phyloP scores from a whole-genome alignment of 306 rosid genomes.

The Casuarina cunninghamiana region DNA sequence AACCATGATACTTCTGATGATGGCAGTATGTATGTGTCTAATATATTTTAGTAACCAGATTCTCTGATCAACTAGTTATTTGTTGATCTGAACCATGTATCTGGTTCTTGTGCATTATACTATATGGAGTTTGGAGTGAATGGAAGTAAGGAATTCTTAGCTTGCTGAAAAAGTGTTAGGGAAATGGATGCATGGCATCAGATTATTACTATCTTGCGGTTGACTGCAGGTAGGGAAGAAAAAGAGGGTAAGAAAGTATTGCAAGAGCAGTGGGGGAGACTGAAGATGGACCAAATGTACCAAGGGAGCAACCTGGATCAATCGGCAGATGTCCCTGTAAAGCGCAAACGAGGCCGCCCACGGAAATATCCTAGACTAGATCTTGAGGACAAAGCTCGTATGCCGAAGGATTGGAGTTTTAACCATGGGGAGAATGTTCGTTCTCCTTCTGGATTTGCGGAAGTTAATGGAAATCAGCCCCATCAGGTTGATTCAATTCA shows the following conservation, averaged over 20 bases:
- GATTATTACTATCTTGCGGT: not conserved
- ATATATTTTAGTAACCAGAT: not conserved
- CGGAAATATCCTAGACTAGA: constrained; percentile 71
- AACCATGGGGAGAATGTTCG: constrained; percentile 38
- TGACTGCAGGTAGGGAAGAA: constrained; percentile 27
- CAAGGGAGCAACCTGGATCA: constrained; percentile 54
- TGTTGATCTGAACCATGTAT: not conserved
- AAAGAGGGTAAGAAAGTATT: constrained; percentile 11
- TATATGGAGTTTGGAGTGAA: not conserved
- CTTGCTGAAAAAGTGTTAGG: not conserved
- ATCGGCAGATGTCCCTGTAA: constrained; percentile 61
- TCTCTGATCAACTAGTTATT: not conserved
- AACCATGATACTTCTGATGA: not conserved
- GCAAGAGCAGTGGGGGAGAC: constrained; percentile 13
- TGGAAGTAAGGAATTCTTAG: not conserved
- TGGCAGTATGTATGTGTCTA: not conserved
- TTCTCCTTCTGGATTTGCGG: constrained; percentile 54
- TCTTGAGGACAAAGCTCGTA: constrained; percentile 40
- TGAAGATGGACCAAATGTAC: constrained; percentile 59
- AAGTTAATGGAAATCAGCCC: constrained; percentile 50
- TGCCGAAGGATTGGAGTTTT: constrained; percentile 34
- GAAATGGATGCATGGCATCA: not conserved
- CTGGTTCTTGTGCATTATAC: not conserved
- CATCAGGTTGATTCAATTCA: constrained; percentile 46
- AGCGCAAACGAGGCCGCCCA: constrained; percentile 97